Evolutionary conservation across 768 basidiomycete species (phyloP).

Genomic region (Macrolepiota albuminosa): DNA sequence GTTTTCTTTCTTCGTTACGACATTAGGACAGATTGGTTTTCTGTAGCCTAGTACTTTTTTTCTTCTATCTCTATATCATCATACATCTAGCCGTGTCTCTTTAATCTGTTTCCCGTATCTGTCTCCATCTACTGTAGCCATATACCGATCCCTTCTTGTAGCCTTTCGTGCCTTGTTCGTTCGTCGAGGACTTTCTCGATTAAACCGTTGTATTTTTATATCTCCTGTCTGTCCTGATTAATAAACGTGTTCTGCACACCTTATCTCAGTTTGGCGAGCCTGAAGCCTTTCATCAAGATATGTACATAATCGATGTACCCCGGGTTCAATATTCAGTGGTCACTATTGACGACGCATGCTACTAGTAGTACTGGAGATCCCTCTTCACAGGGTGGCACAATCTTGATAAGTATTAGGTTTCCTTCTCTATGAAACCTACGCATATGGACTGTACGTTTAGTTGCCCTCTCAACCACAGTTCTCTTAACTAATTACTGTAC

Average conservation of each 20-base stretch:
- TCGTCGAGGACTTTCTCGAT: neutral
- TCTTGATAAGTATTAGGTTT: neutral
- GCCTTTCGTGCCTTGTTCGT: neutral
- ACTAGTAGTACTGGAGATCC: neutral
- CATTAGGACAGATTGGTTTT: neutral
- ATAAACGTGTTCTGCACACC: neutral
- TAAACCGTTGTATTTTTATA: neutral
- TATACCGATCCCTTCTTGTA: conserved; percentile 11
- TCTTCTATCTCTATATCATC: neutral
- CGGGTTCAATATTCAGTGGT: neutral
- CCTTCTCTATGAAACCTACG: neutral
- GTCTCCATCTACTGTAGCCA: conserved; percentile 7
- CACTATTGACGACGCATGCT: neutral
- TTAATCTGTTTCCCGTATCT: neutral
- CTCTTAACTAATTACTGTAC: neutral
- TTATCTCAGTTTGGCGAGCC: neutral
- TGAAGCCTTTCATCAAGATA: too few species aligned
- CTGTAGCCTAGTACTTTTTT: neutral
- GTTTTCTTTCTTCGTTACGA: neutral
- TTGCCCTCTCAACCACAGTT: neutral
- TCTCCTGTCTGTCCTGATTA: neutral
- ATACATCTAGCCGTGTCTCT: neutral
- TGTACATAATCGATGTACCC: neutral
- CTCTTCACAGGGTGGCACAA: neutral
- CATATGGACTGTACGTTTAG: neutral